These are phyloP conservation scores for Brassica juncea DNA, from an alignment of 345 rosid genomes.

Conservation along the genomic window DNA sequence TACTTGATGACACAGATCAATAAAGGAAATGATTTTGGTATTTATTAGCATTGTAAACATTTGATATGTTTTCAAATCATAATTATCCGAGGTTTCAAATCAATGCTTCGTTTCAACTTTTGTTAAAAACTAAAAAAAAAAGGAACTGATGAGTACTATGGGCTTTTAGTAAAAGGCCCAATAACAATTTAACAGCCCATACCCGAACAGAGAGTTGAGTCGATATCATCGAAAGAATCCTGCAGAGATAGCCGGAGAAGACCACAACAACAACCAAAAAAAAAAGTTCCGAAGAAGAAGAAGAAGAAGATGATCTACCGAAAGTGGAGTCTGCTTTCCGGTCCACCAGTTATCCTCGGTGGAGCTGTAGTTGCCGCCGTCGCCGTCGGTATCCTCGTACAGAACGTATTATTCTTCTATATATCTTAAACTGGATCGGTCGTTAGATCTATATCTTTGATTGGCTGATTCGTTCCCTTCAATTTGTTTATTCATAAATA, in stretches of 20 bases:
- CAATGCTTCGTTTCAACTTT: not conserved
- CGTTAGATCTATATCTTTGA: constrained; percentile 24
- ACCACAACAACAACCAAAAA: not conserved
- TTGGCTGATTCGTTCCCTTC: not conserved
- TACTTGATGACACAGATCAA: not conserved
- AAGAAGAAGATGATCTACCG: constrained; percentile 68
- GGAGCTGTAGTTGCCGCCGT: constrained; percentile 61
- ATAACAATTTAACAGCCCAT: not conserved
- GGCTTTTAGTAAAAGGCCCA: constrained; percentile 1
- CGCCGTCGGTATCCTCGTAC: constrained; percentile 53
- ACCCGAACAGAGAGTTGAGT: not conserved
- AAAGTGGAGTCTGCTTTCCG: constrained; percentile 91
- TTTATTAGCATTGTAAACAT: no score
- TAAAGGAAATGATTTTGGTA: not conserved
- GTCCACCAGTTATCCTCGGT: constrained; percentile 64
- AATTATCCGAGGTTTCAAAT: not conserved
- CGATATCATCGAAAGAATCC: not conserved
- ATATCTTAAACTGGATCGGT: not conserved
- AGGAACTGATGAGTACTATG: not conserved
- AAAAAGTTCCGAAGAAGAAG: constrained; percentile 16
- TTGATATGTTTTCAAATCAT: no score
- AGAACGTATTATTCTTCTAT: constrained; percentile 44
- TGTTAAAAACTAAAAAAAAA: not conserved
- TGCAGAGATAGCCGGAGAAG: constrained; percentile 15
- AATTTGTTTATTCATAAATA: not conserved